These are phyloP conservation scores for Noccaea bulbosa DNA, from an alignment of 345 rosid species.

Conservation along the genomic window DNA sequence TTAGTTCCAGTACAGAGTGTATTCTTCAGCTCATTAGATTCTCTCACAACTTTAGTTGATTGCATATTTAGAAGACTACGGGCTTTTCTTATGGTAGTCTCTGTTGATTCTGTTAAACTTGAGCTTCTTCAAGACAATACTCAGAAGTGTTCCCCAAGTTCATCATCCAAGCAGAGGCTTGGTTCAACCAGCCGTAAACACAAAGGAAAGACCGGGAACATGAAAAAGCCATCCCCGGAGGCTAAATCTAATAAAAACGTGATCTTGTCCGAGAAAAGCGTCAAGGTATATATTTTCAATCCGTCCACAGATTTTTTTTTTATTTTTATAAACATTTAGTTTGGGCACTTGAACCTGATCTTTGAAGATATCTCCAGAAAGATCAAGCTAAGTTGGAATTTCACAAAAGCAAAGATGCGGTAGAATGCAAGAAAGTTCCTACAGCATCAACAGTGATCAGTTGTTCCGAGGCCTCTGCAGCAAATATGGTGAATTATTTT, in stretches of 20 bases:
- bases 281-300: conserved; percentile 51
- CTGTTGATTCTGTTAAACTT: conserved; percentile 71
- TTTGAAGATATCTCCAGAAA: conserved; percentile 35
- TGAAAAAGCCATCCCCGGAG: conserved; percentile 52
- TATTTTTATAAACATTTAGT: conserved; percentile 15
- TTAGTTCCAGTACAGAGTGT: conserved; percentile 48
- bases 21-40: conserved; percentile 72
- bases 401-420: conserved; percentile 41
- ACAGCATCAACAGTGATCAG: conserved; percentile 44
- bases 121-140: conserved; percentile 79
- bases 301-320: conserved; percentile 29
- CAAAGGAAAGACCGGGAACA: conserved; percentile 57
- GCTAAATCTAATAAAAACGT: conserved; percentile 41
- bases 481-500: conserved; percentile 51
- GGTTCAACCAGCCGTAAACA: conserved; percentile 55
- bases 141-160: conserved; percentile 50
- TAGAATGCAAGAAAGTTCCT: conserved; percentile 51
- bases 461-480: conserved; percentile 43
- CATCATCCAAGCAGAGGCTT: conserved; percentile 59
- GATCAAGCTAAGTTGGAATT: conserved; percentile 31
- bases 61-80: conserved; percentile 73
- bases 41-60: conserved; percentile 67
- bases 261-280: conserved; percentile 38
- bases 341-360: conserved; percentile 32
- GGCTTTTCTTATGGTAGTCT: conserved; percentile 69